Conservation (phyloP, 768 basidiomycete genomes). For the Albatrellus ellisii region DNA sequence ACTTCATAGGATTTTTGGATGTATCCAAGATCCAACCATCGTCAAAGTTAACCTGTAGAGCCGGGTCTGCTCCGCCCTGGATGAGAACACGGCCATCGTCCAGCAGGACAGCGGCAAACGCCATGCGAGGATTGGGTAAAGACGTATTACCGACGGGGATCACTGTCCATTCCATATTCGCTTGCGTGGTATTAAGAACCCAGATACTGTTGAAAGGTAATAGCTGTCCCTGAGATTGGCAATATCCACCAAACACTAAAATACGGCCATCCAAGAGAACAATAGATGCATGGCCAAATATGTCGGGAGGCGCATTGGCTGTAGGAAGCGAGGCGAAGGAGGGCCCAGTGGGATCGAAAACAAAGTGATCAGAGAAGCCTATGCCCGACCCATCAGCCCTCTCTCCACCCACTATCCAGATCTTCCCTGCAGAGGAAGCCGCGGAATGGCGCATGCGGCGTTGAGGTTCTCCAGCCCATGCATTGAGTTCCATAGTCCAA, state of each 20-base stretch:
- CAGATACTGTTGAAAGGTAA: conserved; percentile 49
- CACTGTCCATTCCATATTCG: conserved; percentile 34
- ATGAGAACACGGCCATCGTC: conserved; percentile 48
- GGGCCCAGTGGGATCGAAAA: conserved; percentile 37
- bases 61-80: conserved; percentile 63
- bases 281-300: conserved; percentile 62
- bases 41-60: conserved; percentile 31
- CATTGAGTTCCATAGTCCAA: conserved; percentile 33
- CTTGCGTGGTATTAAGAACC: conserved; percentile 43
- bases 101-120: conserved; percentile 42
- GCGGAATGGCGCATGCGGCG: conserved; percentile 70
- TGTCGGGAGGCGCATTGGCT: conserved; percentile 44
- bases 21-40: conserved; percentile 68
- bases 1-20: conserved; percentile 39
- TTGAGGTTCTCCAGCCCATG: conserved; percentile 55
- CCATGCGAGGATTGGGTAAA: conserved; percentile 46
- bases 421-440: conserved; percentile 32
- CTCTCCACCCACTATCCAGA: conserved; percentile 72
- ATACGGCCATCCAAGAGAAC: conserved; percentile 58
- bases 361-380: conserved; percentile 50
- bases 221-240: conserved; percentile 30
- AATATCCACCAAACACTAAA: conserved; percentile 66
- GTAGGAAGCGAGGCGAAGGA: conserved; percentile 45
- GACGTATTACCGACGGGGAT: conserved; percentile 25
- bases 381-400: conserved; percentile 65